These are phyloP conservation scores for Sindora glabra DNA, from an alignment of 306 rosid species.

Conservation along the genomic window DNA sequence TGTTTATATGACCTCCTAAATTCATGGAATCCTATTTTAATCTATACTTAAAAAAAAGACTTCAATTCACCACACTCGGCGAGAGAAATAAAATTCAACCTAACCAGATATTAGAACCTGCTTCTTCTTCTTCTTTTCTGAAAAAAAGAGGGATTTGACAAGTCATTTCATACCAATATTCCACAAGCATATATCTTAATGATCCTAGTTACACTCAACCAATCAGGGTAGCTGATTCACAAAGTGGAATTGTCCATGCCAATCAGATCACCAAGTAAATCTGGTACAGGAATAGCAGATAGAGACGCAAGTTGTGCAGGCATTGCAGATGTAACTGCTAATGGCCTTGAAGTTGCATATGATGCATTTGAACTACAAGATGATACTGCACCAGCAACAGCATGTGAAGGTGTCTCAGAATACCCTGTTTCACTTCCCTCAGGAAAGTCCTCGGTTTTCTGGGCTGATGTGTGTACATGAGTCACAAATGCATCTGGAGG, in stretches of 20 bases:
- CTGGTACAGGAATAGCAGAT: constrained; percentile 66
- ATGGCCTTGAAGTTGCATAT: constrained; percentile 41
- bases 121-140: no score
- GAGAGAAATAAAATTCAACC: neutral
- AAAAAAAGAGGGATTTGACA: no score
- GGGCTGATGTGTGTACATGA: constrained; percentile 56
- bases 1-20: neutral
- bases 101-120: no score
- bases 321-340: constrained; percentile 32
- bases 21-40: neutral
- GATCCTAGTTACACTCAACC: constrained; percentile 79
- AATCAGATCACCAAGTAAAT: constrained; percentile 91
- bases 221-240: constrained; percentile 62
- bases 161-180: no score
- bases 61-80: neutral
- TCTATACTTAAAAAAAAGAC: neutral
- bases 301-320: constrained; percentile 37
- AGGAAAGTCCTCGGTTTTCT: constrained; percentile 68
- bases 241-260: constrained; percentile 76
- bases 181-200: neutral
- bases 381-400: constrained; percentile 51
- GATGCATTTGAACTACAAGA: constrained; percentile 43
- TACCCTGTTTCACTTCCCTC: constrained; percentile 78
- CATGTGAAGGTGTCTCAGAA: constrained; percentile 60
- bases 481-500: constrained; percentile 94